Percentiles rank a stretch among this genome's conserved stretches.
These are phyloP conservation scores for Monosporascus sp. DNA, from an alignment of 2,329 filamentous ascomycete species.

Conservation along the genomic window DNA sequence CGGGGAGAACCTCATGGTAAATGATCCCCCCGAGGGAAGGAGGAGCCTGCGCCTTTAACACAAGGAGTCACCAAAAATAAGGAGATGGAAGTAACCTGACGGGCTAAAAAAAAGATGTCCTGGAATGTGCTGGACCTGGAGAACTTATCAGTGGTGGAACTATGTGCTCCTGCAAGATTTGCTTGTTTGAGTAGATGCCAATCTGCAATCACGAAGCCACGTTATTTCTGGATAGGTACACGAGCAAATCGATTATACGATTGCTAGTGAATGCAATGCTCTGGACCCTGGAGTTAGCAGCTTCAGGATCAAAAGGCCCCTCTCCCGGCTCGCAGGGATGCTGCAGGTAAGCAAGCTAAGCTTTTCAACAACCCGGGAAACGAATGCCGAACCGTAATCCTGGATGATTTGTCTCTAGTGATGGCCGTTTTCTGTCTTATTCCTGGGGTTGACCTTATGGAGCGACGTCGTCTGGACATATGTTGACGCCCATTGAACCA, in stretches of 20 bases:
- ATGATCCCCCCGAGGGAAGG: neutral
- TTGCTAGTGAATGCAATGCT: neutral
- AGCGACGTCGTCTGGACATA: too few relatives aligned
- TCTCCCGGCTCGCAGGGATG: too few relatives aligned
- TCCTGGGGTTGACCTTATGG: too few relatives aligned
- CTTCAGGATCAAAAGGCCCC: too few relatives aligned
- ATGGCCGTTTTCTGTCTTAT: too few relatives aligned
- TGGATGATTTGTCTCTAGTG: neutral
- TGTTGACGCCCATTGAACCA: too few relatives aligned
- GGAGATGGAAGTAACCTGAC: neutral
- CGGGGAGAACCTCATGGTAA: constrained; percentile 18
- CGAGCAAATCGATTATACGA: too few relatives aligned
- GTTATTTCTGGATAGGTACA: too few relatives aligned
- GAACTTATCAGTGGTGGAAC: neutral
- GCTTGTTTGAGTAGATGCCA: too few relatives aligned
- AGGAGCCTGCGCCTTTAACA: neutral
- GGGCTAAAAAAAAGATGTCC: neutral
- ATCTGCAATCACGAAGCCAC: too few relatives aligned
- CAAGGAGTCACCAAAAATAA: neutral
- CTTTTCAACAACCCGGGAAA: neutral
- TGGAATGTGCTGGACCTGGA: neutral
- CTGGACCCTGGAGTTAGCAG: neutral
- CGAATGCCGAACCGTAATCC: too few relatives aligned
- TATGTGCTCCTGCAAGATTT: too few relatives aligned
- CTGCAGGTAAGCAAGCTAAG: neutral